phyloP scores from a whole-genome alignment of 352 stramenopile species.

The Globisporangium spinosum region DNA sequence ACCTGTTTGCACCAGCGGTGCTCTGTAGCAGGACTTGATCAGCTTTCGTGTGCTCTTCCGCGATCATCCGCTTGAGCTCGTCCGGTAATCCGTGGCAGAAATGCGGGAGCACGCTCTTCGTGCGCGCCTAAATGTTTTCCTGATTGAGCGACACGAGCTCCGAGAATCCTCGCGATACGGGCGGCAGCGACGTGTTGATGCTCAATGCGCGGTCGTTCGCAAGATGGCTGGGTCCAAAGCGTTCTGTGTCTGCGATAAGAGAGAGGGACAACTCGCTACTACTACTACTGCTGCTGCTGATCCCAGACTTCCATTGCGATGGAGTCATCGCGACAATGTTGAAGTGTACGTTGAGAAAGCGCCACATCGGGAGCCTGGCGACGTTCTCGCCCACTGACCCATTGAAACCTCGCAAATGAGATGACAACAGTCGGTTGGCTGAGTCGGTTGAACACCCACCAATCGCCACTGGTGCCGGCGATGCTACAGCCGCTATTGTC shows the following conservation, averaged over 20 bases:
- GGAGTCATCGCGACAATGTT: constrained; percentile 42
- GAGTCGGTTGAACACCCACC: constrained; percentile 1
- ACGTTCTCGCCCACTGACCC: constrained; percentile 32
- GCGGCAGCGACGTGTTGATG: constrained; percentile 33
- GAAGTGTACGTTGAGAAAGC: constrained; percentile 35
- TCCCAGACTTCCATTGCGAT: constrained; percentile 34
- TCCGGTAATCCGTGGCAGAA: constrained; percentile 74
- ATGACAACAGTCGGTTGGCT: not conserved
- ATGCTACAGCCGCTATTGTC: not conserved
- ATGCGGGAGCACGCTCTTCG: constrained; percentile 47
- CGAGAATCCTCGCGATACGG: constrained; percentile 31
- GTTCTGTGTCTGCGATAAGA: constrained; percentile 36
- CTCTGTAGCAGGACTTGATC: constrained; percentile 11
- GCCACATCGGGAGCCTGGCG: constrained; percentile 38
- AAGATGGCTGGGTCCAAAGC: constrained; percentile 51
- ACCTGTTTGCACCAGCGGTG: constrained; percentile 2
- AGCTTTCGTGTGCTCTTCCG: constrained; percentile 41
- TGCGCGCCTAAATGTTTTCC: constrained; percentile 22
- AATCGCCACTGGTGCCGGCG: constrained; percentile 10
- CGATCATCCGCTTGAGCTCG: constrained; percentile 73
- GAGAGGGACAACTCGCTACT: not conserved
- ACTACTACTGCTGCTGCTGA: not conserved
- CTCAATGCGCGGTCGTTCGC: constrained; percentile 42
- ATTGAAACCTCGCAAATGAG: constrained; percentile 33
- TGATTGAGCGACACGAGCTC: constrained; percentile 43